Evolutionary conservation across 768 basidiomycete genomes (phyloP).

Genomic region (Pulveroboletus sp.): DNA sequence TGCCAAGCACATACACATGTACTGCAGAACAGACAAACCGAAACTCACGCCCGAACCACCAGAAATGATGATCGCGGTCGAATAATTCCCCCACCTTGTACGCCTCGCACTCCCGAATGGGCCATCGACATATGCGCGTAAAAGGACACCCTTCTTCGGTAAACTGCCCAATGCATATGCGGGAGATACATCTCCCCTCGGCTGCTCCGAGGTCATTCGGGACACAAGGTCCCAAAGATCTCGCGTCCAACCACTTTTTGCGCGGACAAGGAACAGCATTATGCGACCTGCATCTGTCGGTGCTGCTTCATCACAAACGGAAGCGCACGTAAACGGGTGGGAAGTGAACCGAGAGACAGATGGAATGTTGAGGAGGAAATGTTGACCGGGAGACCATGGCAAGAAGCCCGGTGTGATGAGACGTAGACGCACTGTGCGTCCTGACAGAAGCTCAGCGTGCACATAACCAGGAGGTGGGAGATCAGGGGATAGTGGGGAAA

Average conservation of each 20-base stretch:
- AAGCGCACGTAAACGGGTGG: slow-evolving; percentile 73
- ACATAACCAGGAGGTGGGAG: slow-evolving; percentile 63
- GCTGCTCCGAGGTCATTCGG: slow-evolving; percentile 32
- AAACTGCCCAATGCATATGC: slow-evolving; percentile 5
- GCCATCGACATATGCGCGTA: slow-evolving; percentile 59
- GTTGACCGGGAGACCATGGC: slow-evolving; percentile 75
- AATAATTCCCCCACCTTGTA: slow-evolving; percentile 53
- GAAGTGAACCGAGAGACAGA: slow-evolving; percentile 54
- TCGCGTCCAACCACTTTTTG: slow-evolving; percentile 65
- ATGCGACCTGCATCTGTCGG: slow-evolving; percentile 45
- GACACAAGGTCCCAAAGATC: slow-evolving; percentile 56
- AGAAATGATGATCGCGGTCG: slow-evolving; percentile 56
- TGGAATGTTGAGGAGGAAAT: slow-evolving; percentile 66
- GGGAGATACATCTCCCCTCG: slow-evolving; percentile 23
- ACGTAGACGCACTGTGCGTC: slow-evolving; percentile 64
- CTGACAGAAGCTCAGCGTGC: slow-evolving; percentile 64
- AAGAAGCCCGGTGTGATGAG: slow-evolving; percentile 52
- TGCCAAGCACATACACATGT: slow-evolving; percentile 53
- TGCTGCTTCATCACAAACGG: slow-evolving; percentile 48
- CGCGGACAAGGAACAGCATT: slow-evolving; percentile 64
- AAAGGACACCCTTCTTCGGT: slow-evolving; percentile 45
- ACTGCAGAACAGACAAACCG: slow-evolving; percentile 61
- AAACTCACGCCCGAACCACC: slow-evolving; percentile 79
- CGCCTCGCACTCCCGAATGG: slow-evolving; percentile 65
- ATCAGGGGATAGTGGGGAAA: slow-evolving; percentile 22